phyloP scores from a whole-genome alignment of 345 rosid species.

The Rhizophora mangle region DNA sequence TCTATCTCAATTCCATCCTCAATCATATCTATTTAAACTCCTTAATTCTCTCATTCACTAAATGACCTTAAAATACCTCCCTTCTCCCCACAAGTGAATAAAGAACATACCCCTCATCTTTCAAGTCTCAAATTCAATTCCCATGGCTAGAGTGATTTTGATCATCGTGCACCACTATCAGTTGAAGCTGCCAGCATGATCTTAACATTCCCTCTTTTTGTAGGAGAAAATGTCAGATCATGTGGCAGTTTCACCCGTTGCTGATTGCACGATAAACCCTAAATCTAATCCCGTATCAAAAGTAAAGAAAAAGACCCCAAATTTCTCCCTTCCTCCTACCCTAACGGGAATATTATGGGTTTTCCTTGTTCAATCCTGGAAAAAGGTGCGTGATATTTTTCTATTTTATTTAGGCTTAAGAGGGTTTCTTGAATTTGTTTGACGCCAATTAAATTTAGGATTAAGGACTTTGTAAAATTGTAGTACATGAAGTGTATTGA shows the following conservation, averaged over 20 bases:
- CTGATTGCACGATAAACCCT: slow-evolving; percentile 55
- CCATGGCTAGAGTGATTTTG: background rate
- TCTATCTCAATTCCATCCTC: background rate
- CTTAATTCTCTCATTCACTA: slow-evolving; percentile 11
- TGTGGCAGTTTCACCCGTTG: slow-evolving; percentile 88
- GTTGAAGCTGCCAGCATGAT: slow-evolving; percentile 99
- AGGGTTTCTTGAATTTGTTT: slow-evolving; percentile 22
- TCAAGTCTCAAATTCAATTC: too few species aligned
- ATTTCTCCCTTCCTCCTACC: background rate
- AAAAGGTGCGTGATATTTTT: slow-evolving; percentile 17
- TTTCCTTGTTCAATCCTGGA: slow-evolving; percentile 16
- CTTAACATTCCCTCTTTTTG: slow-evolving; percentile 14
- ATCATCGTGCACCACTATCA: slow-evolving; percentile 42
- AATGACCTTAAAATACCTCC: background rate
- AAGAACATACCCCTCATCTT: too few species aligned
- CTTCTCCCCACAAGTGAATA: background rate
- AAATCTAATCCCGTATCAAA: background rate
- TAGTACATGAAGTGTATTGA: slow-evolving; percentile 6
- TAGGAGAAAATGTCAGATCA: slow-evolving; percentile 55
- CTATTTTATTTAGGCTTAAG: slow-evolving; percentile 13
- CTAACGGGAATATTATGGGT: too few species aligned
- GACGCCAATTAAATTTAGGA: too few species aligned
- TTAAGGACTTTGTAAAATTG: background rate
- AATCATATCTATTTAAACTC: slow-evolving; percentile 17
- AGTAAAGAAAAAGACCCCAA: slow-evolving; percentile 16